These are phyloP conservation scores for Mariannaea elegans DNA, from an alignment of 2,329 filamentous ascomycete genomes.

Conservation along the genomic window DNA sequence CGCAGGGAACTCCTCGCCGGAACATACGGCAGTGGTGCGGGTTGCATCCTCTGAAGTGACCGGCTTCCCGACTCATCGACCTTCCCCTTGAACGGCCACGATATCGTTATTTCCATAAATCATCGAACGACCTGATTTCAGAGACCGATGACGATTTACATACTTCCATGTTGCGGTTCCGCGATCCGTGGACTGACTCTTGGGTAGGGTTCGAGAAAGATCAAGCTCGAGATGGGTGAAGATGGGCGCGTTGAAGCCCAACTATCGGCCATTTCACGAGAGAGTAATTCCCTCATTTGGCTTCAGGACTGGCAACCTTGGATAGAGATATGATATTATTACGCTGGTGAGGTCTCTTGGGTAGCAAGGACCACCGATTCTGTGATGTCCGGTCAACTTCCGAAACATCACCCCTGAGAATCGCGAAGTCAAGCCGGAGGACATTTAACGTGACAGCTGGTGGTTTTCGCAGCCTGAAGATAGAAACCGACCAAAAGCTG, in stretches of 20 bases:
- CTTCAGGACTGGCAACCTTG: not conserved
- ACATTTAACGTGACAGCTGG: not conserved
- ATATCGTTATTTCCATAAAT: not conserved
- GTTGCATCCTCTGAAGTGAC: not conserved
- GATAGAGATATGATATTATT: not conserved
- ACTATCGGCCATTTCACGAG: not conserved
- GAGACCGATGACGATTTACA: not conserved
- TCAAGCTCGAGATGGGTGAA: not conserved
- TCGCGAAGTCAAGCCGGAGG: not conserved
- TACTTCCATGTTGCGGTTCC: not conserved
- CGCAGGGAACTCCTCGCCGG: constrained; percentile 15
- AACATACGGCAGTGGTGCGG: constrained; percentile 9
- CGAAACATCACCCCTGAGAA: not conserved
- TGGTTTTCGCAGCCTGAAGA: not conserved
- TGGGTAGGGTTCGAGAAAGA: not conserved
- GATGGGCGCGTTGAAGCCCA: not conserved
- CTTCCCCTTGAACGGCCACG: constrained; percentile 2
- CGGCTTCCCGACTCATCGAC: not conserved
- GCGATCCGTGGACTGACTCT: not conserved
- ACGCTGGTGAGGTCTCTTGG: not conserved
- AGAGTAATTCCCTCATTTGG: not conserved
- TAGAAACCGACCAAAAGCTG: too few species aligned
- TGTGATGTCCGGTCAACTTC: not conserved
- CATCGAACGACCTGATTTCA: not conserved
- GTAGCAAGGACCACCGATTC: too few species aligned